Conservation (phyloP, 1,284 basidiomycete species). For the Tilletia setariae region DNA sequence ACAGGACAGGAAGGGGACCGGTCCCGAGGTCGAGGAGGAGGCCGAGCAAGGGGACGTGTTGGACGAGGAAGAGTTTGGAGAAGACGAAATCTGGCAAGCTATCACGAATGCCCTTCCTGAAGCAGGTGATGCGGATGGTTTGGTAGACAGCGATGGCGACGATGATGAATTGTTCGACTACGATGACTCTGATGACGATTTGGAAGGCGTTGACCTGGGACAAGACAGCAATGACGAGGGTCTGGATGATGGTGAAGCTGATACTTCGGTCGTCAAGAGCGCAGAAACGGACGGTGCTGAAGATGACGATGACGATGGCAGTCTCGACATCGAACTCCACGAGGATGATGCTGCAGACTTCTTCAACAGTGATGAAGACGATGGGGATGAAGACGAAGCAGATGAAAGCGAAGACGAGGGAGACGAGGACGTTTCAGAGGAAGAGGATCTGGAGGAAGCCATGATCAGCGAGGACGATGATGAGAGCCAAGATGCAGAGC, state of each 20-base stretch:
- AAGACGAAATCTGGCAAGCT: conserved; percentile 57
- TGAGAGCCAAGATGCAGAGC: conserved; percentile 34
- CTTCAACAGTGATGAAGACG: conserved; percentile 32
- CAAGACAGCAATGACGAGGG: conserved; percentile 26
- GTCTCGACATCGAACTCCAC: conserved; percentile 43
- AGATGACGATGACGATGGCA: conserved; percentile 37
- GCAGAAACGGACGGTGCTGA: neutral
- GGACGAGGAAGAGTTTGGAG: conserved; percentile 34
- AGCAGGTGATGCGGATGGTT: conserved; percentile 62
- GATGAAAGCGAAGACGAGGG: conserved; percentile 32
- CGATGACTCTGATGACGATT: conserved; percentile 26
- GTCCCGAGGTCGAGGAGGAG: neutral
- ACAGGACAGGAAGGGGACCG: neutral
- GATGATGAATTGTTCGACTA: conserved; percentile 26
- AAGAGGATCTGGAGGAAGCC: conserved; percentile 22
- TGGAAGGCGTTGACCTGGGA: conserved; percentile 35
- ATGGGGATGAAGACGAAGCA: conserved; percentile 56
- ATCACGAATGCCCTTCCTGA: conserved; percentile 58
- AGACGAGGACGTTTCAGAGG: conserved; percentile 15
- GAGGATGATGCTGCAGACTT: conserved; percentile 44
- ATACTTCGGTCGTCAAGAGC: neutral
- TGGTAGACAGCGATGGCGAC: conserved; percentile 57
- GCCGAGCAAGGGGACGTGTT: neutral
- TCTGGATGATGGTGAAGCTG: conserved; percentile 10
- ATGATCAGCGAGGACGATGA: conserved; percentile 32